Conservation (phyloP, 192 early-diverging fungal species). For the Coemansia sp. region DNA sequence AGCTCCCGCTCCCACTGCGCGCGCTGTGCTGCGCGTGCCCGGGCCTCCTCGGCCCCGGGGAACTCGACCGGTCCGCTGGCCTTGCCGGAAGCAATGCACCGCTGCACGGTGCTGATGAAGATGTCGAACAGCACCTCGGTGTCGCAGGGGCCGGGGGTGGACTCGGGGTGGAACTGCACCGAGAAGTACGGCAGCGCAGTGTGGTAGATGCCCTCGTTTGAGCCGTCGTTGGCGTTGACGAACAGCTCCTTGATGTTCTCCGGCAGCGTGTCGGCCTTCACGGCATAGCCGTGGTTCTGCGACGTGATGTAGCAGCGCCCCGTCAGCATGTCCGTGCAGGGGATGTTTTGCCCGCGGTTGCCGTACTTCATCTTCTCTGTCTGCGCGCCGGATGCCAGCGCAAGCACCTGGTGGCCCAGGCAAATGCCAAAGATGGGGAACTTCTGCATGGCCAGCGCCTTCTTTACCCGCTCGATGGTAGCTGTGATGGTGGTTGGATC, state of each 20-base stretch:
- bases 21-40: conserved; percentile 31
- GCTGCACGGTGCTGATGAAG: conserved; percentile 76
- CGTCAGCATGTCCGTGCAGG: conserved; percentile 93
- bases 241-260: conserved; percentile 74
- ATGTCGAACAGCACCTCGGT: conserved; percentile 97
- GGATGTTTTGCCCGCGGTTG: conserved; percentile 99
- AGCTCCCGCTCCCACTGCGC: conserved; percentile 49
- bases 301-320: conserved; percentile 98
- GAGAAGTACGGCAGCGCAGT: conserved; percentile 87
- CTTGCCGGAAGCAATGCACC: conserved; percentile 65
- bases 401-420: conserved; percentile 96
- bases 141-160: conserved; percentile 92
- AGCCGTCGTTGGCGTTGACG: conserved; percentile 97
- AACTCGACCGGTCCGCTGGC: conserved; percentile 70
- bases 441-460: conserved; percentile 63
- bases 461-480: conserved; percentile 75
- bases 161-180: conserved; percentile 99
- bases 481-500: conserved; percentile 81
- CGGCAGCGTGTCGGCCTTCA: conserved; percentile 77
- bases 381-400: conserved; percentile 86
- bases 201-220: conserved; percentile 98
- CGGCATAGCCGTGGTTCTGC: conserved; percentile 98
- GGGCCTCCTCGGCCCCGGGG: conserved; percentile 57
- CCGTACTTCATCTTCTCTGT: conserved; percentile 98
- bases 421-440: conserved; percentile 99